Evolutionary conservation across 2,329 filamentous ascomycete species (phyloP), one percentile per base, ranked within the genome.

Genomic region (Ophiostoma piceae): DNA sequence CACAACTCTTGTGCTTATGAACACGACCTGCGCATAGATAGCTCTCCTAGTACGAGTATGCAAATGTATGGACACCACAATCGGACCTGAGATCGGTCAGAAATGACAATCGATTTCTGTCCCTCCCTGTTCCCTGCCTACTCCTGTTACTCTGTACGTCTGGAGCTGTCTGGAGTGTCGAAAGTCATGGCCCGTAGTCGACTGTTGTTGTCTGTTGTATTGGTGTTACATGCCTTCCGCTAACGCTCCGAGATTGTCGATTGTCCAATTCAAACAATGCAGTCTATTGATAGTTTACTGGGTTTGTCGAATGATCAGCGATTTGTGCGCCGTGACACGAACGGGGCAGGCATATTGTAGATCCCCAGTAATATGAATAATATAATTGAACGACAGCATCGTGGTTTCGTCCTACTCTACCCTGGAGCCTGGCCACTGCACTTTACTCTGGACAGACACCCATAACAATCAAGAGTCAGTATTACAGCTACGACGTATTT

Each of bases 21-120:
- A 16, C 43, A 19, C 43, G 19, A 2, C 19, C 43, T n/a, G 12
- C n/a, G 5, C 2, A 47, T n/a, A 47, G 16, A 19, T 16, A 47
- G 11, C 43, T 47, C 6, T n/a, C 43, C 43, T 57, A 57, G 51
- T 2, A 57, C 43, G 51, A 57, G 51, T 57, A 26, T 54, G 51
- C 51, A 26, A 57, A 57, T 7, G 4, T 57, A 57, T 57, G 51
- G n/a, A 26, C 51, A 57, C 51, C 51, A 57, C 51, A 57, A 57
- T 57, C 51, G 51, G 51, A 14, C 29, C 22, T 57, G n/a, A 22
- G 51, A 57, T 57, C 51, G 51, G n/a, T 57, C 51, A 57, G 51
- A 57, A 26, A 57, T 57, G 51, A 57, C 51, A 9, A 57, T 57
- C 51, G 43, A 3, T 68, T 54, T 62, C 67, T 66, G 60, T 60